Conservation (phyloP, 2,329 filamentous ascomycete genomes). For the Trichoderma koningiopsis region DNA sequence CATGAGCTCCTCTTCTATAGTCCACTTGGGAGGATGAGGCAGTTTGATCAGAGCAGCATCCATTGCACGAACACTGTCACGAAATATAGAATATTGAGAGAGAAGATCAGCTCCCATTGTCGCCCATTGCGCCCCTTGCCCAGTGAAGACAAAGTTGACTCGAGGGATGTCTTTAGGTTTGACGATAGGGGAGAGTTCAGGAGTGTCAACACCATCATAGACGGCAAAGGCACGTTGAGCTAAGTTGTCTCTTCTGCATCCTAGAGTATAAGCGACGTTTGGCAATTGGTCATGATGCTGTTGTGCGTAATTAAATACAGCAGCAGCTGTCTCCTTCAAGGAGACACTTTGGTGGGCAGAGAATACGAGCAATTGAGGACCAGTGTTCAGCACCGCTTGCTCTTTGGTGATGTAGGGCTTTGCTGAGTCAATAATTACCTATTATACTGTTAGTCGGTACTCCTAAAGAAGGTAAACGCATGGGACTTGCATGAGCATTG, state of each 20-base stretch:
- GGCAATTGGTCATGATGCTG: background rate
- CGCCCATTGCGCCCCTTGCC: constrained; percentile 40
- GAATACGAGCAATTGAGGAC: background rate
- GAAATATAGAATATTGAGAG: background rate
- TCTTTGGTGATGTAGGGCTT: background rate
- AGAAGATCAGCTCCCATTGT: constrained; percentile 35
- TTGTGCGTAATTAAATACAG: background rate
- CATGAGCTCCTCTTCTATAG: constrained; percentile 13
- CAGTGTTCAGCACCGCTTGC: background rate
- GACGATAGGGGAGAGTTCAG: constrained; percentile 37
- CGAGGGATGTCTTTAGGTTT: constrained; percentile 28
- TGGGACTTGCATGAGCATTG: constrained; percentile 37
- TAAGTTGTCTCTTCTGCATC: background rate
- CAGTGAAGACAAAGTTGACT: constrained; percentile 36
- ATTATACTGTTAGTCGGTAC: background rate
- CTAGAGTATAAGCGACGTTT: background rate
- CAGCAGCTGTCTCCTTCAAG: background rate
- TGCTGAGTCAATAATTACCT: constrained; percentile 1
- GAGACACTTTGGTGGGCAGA: background rate
- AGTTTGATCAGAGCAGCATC: background rate
- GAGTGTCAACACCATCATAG: constrained; percentile 36
- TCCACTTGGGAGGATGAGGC: constrained; percentile 1
- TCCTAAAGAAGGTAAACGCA: background rate
- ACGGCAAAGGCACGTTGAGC: constrained; percentile 37
- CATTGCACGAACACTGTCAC: background rate